A percentile compares a stretch with the other conserved stretches of the same genome.
These are phyloP conservation scores for Globisporangium spiculum DNA, from an alignment of 352 stramenopile species.

Conservation along the genomic window DNA sequence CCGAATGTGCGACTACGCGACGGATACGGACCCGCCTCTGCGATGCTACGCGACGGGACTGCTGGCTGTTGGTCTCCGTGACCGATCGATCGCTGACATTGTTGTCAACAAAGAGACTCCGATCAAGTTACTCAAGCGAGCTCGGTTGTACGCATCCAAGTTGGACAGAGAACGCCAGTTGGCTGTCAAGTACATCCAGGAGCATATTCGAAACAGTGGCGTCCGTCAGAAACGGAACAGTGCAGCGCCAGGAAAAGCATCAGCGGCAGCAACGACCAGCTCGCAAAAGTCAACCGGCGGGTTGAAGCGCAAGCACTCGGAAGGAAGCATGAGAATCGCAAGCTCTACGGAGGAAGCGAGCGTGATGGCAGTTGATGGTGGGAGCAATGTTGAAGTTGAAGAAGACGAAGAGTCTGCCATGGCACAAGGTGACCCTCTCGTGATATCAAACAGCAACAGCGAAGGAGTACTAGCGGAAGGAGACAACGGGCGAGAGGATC, in stretches of 20 bases:
- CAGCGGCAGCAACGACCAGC: background rate
- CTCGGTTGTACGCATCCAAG: slow-evolving; percentile 74
- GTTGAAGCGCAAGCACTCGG: slow-evolving; percentile 49
- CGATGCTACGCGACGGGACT: slow-evolving; percentile 78
- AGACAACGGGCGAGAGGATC: background rate
- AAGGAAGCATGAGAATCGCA: slow-evolving; percentile 17
- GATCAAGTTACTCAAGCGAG: slow-evolving; percentile 69
- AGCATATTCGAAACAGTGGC: slow-evolving; percentile 40
- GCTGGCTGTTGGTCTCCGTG: slow-evolving; percentile 69
- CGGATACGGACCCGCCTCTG: slow-evolving; percentile 46
- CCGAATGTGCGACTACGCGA: slow-evolving; percentile 64
- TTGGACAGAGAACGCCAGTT: slow-evolving; percentile 61
- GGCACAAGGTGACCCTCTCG: background rate
- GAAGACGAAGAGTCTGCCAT: slow-evolving; percentile 1
- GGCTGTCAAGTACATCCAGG: slow-evolving; percentile 81
- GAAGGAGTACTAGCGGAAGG: slow-evolving; percentile 1
- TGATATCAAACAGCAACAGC: background rate
- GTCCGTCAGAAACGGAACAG: slow-evolving; percentile 34
- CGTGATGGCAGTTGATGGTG: slow-evolving; percentile 3
- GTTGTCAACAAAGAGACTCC: slow-evolving; percentile 82
- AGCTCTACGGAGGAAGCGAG: slow-evolving; percentile 27
- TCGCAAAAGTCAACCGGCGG: slow-evolving; percentile 12
- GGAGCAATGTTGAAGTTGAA: slow-evolving; percentile 8
- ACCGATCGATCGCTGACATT: slow-evolving; percentile 74
- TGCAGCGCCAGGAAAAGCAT: slow-evolving; percentile 11